Conservation (phyloP, 768 basidiomycete species). For the Amanita muscaria region DNA sequence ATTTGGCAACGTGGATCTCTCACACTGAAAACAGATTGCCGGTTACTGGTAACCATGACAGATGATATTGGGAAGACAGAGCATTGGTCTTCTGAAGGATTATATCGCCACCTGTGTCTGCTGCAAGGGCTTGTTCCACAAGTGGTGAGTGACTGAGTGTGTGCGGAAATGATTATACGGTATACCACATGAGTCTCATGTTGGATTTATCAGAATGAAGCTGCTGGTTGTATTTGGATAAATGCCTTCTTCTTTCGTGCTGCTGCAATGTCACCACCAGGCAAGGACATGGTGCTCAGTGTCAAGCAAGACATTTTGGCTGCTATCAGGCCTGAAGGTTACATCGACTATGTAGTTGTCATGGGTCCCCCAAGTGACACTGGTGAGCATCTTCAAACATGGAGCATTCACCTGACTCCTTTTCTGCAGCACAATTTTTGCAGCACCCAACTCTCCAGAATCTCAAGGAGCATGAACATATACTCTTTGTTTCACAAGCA, state of each 20-base stretch:
- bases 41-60: conserved; percentile 6
- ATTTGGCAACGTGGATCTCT: conserved; percentile 8
- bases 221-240: not conserved
- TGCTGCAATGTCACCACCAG: not conserved
- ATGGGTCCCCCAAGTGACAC: not conserved
- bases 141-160: conserved; percentile 6
- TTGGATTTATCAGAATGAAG: conserved; percentile 9
- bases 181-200: too few relatives aligned
- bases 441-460: not conserved
- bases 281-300: conserved; percentile 5
- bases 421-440: not conserved
- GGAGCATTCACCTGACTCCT: not conserved
- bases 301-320: conserved; percentile 10
- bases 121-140: conserved; percentile 10
- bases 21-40: conserved; percentile 10
- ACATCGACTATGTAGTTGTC: conserved; percentile 13
- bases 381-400: conserved; percentile 5
- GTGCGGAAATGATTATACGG: too few relatives aligned
- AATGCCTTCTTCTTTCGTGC: not conserved
- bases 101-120: conserved; percentile 13
- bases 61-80: conserved; percentile 6
- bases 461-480: not conserved
- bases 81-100: conserved; percentile 12
- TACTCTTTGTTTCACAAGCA: conserved; percentile 15
- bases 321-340: conserved; percentile 8